Percentiles rank a stretch among this genome's conserved stretches.
Conservation (phyloP, 257 asterid genomes). For the Cordia subcordata region DNA sequence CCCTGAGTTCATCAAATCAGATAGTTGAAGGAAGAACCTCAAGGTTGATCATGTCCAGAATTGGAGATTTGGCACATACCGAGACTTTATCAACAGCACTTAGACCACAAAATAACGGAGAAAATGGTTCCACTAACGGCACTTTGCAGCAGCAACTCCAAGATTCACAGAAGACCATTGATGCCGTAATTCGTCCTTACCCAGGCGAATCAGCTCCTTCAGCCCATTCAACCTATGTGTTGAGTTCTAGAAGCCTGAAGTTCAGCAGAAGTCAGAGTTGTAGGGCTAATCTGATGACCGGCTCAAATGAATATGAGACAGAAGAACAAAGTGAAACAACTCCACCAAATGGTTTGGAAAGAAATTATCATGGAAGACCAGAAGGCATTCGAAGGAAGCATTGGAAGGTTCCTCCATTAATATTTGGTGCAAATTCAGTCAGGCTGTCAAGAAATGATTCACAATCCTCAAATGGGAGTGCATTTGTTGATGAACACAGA, state of each 20-base stretch:
- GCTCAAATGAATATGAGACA: constrained; percentile 36
- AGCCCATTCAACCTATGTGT: constrained; percentile 28
- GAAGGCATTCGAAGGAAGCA: constrained; percentile 62
- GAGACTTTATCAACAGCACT: constrained; percentile 28
- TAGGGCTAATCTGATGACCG: constrained; percentile 46
- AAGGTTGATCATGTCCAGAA: constrained; percentile 22
- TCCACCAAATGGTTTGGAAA: constrained; percentile 67
- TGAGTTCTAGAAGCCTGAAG: constrained; percentile 46
- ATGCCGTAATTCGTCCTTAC: constrained; percentile 40
- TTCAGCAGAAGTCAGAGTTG: constrained; percentile 62
- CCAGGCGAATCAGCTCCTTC: constrained; percentile 42
- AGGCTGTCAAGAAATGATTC: constrained; percentile 54
- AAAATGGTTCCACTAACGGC: constrained; percentile 31
- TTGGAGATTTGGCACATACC: constrained; percentile 21
- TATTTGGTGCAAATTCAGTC: constrained; percentile 44
- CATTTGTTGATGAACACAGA: constrained; percentile 51
- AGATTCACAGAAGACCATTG: constrained; percentile 40
- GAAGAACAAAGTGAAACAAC: constrained; percentile 55
- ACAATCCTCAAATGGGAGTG: constrained; percentile 54
- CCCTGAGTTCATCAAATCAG: constrained; percentile 30
- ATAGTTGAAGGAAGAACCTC: constrained; percentile 43
- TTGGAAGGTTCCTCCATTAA: constrained; percentile 74
- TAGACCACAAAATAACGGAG: constrained; percentile 29
- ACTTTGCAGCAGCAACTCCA: constrained; percentile 44
- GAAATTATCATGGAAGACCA: constrained; percentile 60